phyloP scores from a whole-genome alignment of 768 basidiomycete species.

The Tricholoma sp. region DNA sequence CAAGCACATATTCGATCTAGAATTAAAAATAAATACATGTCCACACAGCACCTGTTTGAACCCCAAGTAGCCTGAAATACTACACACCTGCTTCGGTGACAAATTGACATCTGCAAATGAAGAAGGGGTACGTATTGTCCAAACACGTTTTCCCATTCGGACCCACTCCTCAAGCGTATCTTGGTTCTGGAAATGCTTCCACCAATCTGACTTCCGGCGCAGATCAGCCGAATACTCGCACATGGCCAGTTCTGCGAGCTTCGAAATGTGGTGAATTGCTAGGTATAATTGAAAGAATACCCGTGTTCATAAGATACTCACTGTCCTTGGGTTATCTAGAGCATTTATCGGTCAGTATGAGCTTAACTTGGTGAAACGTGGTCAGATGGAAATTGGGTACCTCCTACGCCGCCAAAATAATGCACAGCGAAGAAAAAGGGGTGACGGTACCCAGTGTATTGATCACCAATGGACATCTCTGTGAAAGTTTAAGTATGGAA shows the following conservation, averaged over 20 bases:
- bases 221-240: slow-evolving; percentile 39
- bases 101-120: slow-evolving; percentile 26
- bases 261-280: neutral
- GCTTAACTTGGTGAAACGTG: neutral
- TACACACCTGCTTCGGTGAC: slow-evolving; percentile 34
- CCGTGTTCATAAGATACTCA: slow-evolving; percentile 16
- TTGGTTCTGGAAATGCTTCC: slow-evolving; percentile 24
- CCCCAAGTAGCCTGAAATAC: too few relatives aligned
- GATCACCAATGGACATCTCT: slow-evolving; percentile 13
- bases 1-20: slow-evolving; percentile 43
- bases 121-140: slow-evolving; percentile 34
- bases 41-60: neutral
- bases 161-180: slow-evolving; percentile 28
- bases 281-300: neutral
- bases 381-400: slow-evolving; percentile 17
- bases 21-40: neutral
- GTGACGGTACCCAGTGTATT: slow-evolving; percentile 39
- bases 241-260: slow-evolving; percentile 50
- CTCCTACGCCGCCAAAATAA: slow-evolving; percentile 43
- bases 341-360: neutral
- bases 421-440: slow-evolving; percentile 43
- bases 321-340: slow-evolving; percentile 46
- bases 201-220: slow-evolving; percentile 37
- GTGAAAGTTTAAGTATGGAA: neutral
- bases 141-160: slow-evolving; percentile 21